Evolutionary conservation across 164 flowering plant genomes (phyloP).

Genomic region (Tetracentron sinense): DNA sequence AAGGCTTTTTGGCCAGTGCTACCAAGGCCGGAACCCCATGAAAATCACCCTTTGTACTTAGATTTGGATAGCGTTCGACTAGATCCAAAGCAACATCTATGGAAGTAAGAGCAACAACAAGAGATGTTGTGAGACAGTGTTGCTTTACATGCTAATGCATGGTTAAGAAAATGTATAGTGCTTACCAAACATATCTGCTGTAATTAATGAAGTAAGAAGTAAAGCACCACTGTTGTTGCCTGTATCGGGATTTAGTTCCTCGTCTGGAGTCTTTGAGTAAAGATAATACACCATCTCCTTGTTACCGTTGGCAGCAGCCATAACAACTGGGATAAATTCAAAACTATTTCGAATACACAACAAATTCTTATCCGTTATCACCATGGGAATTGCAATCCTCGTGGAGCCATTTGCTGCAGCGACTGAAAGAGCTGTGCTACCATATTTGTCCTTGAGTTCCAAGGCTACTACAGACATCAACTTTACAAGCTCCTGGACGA

Average conservation of each 20-base stretch:
- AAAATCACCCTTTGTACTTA: background rate
- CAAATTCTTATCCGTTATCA: background rate
- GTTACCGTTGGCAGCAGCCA: background rate
- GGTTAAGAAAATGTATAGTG: background rate
- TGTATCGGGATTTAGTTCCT: background rate
- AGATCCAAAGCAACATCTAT: constrained; percentile 3
- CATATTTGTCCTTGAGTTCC: background rate
- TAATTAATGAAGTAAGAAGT: background rate
- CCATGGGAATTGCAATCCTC: background rate
- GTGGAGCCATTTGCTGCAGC: background rate
- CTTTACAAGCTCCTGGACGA: background rate
- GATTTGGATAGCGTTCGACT: background rate
- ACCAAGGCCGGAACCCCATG: background rate
- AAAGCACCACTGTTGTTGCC: background rate
- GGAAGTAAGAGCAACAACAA: background rate
- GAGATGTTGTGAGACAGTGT: too few relatives aligned
- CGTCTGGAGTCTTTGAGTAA: background rate
- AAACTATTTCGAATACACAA: background rate
- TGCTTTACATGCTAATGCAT: too few relatives aligned
- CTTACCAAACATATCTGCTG: background rate
- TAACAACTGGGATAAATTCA: background rate
- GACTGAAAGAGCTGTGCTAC: background rate
- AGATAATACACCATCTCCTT: background rate
- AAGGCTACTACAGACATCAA: background rate
- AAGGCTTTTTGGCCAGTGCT: background rate